Base-by-base conservation (phyloP, 2,329 filamentous ascomycete species). In the Trichoderma aggressivum region DNA sequence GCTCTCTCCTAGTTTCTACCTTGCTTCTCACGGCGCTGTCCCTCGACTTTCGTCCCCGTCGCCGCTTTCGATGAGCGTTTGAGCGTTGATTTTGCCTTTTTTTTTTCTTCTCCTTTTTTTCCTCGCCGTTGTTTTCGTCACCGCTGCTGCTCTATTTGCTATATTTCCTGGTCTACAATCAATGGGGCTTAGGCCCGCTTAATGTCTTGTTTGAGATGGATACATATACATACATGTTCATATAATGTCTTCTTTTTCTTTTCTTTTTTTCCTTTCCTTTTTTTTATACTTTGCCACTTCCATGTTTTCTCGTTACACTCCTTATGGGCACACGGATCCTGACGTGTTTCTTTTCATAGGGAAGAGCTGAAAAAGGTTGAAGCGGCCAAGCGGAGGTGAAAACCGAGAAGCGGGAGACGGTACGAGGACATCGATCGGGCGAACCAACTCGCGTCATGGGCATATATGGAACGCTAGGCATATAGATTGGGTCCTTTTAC, bases 341-440 rank as follows among this genome's bases (percentile, higher is more conserved):
- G 67, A 75, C 69, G 60, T 66, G 56, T 47, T 16, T 70, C 50
- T 62, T 55, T 56, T 56, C 34, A 72, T 74, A 94, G 92, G 84
- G 93, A 97, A 82, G 95, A 98, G 82, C 84, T 98, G 75, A 97
- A 97, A 87, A 98, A 97, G 84, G 93, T 98, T 78, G 93, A 96
- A 81, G 88, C 90, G 53, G 86, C 89, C 73, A 93, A 92, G 84
- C 88, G 88, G 77, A 85, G 86, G 84, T 89, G 75, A 79, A 79
- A 75, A 76, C 56, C 70, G 66, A 75, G 70, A 68, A 72, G 71
- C 68, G 75, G 70, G 74, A 74, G 72, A 70, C 71, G 71, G 71
- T 65, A 74, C 72, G 72, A 30, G 56, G 70, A 62, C 61, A 58
- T 67, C 30, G 39, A 32, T 32, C 34, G 28, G 39, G 55, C 59